phyloP scores from a whole-genome alignment of 352 stramenopile genomes.

The Plasmopara muralis region DNA sequence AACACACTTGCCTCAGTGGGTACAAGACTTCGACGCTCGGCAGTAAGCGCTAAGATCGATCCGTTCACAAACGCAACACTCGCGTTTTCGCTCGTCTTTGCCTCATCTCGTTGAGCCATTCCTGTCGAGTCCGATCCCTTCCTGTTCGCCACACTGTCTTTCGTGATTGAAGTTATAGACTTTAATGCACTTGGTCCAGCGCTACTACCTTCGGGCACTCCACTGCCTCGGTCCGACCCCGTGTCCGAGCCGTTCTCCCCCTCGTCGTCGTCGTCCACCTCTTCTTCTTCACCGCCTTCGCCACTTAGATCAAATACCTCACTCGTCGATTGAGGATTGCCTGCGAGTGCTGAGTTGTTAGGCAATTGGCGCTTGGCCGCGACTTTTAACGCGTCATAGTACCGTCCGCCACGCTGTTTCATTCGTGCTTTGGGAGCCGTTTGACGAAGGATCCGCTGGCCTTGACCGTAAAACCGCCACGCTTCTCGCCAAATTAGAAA shows the following conservation, averaged over 20 bases:
- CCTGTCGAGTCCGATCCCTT: slow-evolving; percentile 11
- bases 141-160: slow-evolving; percentile 13
- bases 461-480: slow-evolving; percentile 88
- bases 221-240: slow-evolving; percentile 13
- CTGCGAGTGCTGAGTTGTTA: slow-evolving; percentile 61
- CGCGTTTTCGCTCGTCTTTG: slow-evolving; percentile 1
- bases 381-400: slow-evolving; percentile 61
- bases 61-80: slow-evolving; percentile 2
- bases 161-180: slow-evolving; percentile 6
- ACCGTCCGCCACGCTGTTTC: slow-evolving; percentile 64
- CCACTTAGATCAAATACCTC: slow-evolving; percentile 23
- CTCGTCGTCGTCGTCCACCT: slow-evolving; percentile 27
- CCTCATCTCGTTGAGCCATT: slow-evolving; percentile 4
- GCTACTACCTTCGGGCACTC: slow-evolving; percentile 15
- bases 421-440: slow-evolving; percentile 66
- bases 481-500: slow-evolving; percentile 91
- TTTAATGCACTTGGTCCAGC: slow-evolving; percentile 4
- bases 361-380: slow-evolving; percentile 75
- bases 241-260: slow-evolving; percentile 19
- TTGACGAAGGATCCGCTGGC: slow-evolving; percentile 64
- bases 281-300: slow-evolving; percentile 26
- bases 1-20: slow-evolving; percentile 30
- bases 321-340: slow-evolving; percentile 36
- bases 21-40: slow-evolving; percentile 16
- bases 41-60: slow-evolving; percentile 1